Evolutionary conservation across 208 protist genomes (phyloP), one percentile per base, ranked within the genome.

Genomic region (Leishmania braziliensis): DNA sequence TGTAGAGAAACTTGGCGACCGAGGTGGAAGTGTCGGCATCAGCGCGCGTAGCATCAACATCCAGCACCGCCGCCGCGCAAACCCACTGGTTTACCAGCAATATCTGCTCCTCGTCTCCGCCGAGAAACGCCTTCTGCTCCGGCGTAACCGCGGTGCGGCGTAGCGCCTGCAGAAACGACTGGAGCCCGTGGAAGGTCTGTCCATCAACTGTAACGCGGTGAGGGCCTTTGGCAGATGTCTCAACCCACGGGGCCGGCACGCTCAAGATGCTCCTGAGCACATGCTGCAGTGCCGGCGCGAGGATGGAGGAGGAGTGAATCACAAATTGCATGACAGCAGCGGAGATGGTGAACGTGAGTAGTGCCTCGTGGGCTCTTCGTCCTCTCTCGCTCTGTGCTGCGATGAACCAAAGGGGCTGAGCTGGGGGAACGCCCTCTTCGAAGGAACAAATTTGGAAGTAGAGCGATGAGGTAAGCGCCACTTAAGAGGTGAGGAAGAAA

Each of bases 81-180:
- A 95, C 84, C 91, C 91, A 95, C 75, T 95, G 91, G 80, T 93
- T 93, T 18, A 95, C 81, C 73, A 91, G 68, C 36, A 83, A 56
- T 10, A 79, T 51, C 62, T 86, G 79, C 16, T 84, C 78, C 60
- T 77, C 84, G 23, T 86, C 78, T 4, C 78, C 75, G 58, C 89
- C 91, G 63, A 86, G 78, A 66, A 92, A 89, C 6, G 68, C 63
- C 50, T 65, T 66, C 46, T 84, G 80, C 79, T 85, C 84, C n/a
- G 81, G 69, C 2, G 63, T 85, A 4, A 62, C 29, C 56, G 81
- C 84, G 36, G 39, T 75, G 71, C 80, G 75, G 79, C 87, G 83
- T 63, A 90, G 79, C 53, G 83, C 81, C 77, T 74, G 84, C 56
- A 90, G 74, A 23, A 90, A 58, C 75, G 84, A 50, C 70, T 86